These are phyloP conservation scores for Niebla homalea DNA, from an alignment of 495 filamentous ascomycete species.

Conservation along the genomic window DNA sequence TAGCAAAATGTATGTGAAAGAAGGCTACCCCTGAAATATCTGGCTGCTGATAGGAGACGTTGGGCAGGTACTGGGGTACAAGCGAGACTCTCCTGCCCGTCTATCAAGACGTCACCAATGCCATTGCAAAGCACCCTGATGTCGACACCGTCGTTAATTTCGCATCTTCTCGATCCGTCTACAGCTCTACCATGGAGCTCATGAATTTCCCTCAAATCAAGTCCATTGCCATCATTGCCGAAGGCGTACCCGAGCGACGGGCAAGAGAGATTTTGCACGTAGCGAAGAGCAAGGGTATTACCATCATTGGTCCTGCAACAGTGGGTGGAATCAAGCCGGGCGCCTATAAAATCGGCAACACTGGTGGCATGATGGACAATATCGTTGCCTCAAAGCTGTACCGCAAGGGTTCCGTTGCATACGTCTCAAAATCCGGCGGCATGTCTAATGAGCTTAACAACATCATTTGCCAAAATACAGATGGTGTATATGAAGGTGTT, in stretches of 20 bases:
- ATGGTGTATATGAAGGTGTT: slow-evolving; percentile 97
- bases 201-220: slow-evolving; percentile 96
- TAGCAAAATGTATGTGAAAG: slow-evolving; percentile 74
- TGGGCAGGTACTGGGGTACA: slow-evolving; percentile 82
- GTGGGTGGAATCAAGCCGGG: slow-evolving; percentile 99
- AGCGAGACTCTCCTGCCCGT: slow-evolving; percentile 98
- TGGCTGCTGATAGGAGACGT: slow-evolving; percentile 1
- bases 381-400: slow-evolving; percentile 99
- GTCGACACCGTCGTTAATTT: slow-evolving; percentile 99
- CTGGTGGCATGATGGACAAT: slow-evolving; percentile 99
- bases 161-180: slow-evolving; percentile 94
- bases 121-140: slow-evolving; percentile 90
- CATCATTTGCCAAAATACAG: slow-evolving; percentile 87
- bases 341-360: slow-evolving; percentile 99
- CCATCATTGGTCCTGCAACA: slow-evolving; percentile 95
- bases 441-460: slow-evolving; percentile 99
- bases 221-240: slow-evolving; percentile 96
- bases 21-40: not conserved
- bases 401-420: slow-evolving; percentile 94
- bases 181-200: slow-evolving; percentile 93
- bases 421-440: slow-evolving; percentile 99
- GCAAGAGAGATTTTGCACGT: slow-evolving; percentile 94
- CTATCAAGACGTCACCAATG: slow-evolving; percentile 90
- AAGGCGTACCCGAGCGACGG: slow-evolving; percentile 96
- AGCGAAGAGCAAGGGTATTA: slow-evolving; percentile 94